Percentiles rank a stretch among this genome's conserved stretches.
Evolutionary conservation across 176 grass and related monocot species (phyloP).

Genomic region (Areca catechu): DNA sequence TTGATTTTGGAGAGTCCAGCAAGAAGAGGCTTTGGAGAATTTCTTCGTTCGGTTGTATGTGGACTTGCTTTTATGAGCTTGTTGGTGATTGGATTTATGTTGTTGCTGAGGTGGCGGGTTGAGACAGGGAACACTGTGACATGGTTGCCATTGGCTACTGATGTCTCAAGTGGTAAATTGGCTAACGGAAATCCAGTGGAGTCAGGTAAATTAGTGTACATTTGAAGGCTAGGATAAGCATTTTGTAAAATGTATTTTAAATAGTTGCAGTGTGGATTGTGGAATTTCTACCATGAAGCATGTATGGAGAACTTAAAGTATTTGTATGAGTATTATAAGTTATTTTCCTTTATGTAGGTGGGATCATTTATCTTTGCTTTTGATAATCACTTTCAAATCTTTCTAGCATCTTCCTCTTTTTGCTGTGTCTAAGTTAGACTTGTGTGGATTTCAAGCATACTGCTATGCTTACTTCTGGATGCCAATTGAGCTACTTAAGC

Average conservation of each 20-base stretch:
- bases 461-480: too few relatives aligned
- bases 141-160: slow-evolving; percentile 27
- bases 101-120: slow-evolving; percentile 49
- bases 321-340: too few relatives aligned
- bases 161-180: slow-evolving; percentile 40
- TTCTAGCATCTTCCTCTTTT: too few relatives aligned
- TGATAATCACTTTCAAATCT: too few relatives aligned
- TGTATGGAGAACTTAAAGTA: too few relatives aligned
- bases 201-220: slow-evolving; percentile 36
- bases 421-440: too few relatives aligned
- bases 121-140: slow-evolving; percentile 34
- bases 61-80: slow-evolving; percentile 58
- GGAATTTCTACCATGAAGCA: background rate
- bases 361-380: too few relatives aligned
- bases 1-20: slow-evolving; percentile 35
- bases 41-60: slow-evolving; percentile 54
- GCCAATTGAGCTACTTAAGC: too few relatives aligned
- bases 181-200: slow-evolving; percentile 41
- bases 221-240: slow-evolving; percentile 16
- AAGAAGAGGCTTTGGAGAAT: slow-evolving; percentile 54
- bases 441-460: too few relatives aligned
- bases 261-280: slow-evolving; percentile 21
- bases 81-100: slow-evolving; percentile 37
- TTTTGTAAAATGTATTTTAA: slow-evolving; percentile 1
- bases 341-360: too few relatives aligned